Evolutionary conservation across 139 green algal species (phyloP).

Genomic region (Zygnema circumcarinatum): DNA sequence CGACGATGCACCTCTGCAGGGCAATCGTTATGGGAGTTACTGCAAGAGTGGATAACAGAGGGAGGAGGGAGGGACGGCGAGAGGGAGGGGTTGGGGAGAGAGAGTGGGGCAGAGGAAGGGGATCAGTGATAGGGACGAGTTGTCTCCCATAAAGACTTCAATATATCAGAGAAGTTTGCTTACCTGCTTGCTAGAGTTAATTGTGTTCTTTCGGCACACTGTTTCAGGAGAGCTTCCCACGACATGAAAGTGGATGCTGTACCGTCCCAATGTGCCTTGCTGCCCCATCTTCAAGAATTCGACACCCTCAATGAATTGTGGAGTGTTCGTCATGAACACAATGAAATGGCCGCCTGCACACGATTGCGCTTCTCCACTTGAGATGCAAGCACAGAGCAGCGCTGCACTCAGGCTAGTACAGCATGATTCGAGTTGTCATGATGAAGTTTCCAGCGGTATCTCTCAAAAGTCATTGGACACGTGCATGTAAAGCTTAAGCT

Average conservation of each 20-base stretch:
- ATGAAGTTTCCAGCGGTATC: too few species aligned
- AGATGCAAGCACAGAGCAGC: too few species aligned
- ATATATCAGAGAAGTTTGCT: conserved; percentile 59
- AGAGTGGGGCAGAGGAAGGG: too few species aligned
- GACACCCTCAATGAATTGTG: conserved; percentile 36
- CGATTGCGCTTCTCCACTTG: too few species aligned
- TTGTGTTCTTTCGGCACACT: conserved; percentile 28
- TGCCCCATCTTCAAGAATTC: conserved; percentile 44
- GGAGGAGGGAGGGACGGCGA: background rate
- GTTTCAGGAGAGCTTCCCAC: conserved; percentile 37
- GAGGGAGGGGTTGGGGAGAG: background rate
- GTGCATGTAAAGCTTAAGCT: too few species aligned
- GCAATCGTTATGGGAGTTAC: conserved; percentile 32
- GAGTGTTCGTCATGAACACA: conserved; percentile 25
- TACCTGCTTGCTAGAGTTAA: conserved; percentile 56
- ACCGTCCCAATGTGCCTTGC: conserved; percentile 48
- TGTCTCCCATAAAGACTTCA: background rate
- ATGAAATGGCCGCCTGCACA: conserved; percentile 55
- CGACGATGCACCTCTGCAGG: too few species aligned
- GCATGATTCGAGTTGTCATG: too few species aligned
- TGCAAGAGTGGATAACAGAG: background rate
- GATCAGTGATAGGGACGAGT: background rate
- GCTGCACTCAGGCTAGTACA: too few species aligned
- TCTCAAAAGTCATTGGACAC: too few species aligned
- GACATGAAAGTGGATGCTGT: conserved; percentile 64